These are phyloP conservation scores for Fusarium sp. DNA, from an alignment of 2,329 filamentous ascomycete genomes.

Conservation along the genomic window DNA sequence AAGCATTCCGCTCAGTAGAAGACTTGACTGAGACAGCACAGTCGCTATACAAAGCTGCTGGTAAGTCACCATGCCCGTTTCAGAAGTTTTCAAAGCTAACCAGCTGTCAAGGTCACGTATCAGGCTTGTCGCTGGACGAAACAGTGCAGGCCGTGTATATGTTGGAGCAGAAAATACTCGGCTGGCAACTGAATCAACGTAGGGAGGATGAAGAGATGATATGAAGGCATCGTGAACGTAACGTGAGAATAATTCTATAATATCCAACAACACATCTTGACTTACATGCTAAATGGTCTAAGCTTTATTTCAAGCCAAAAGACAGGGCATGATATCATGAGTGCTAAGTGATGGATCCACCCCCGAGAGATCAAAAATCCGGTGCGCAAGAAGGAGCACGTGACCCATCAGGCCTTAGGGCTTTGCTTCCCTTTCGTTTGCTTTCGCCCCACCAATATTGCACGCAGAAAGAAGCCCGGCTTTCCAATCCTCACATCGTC, in stretches of 20 bases:
- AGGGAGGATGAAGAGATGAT: constrained; percentile 2
- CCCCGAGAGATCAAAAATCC: not conserved
- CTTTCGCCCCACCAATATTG: constrained; percentile 60
- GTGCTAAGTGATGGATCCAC: constrained; percentile 13
- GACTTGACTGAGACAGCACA: constrained; percentile 51
- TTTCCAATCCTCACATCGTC: constrained; percentile 57
- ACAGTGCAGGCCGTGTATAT: constrained; percentile 55
- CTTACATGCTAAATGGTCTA: not conserved
- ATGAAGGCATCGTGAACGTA: not conserved
- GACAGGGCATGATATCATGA: constrained; percentile 28
- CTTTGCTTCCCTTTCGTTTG: constrained; percentile 48
- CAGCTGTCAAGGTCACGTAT: constrained; percentile 45
- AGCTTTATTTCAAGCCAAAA: not conserved
- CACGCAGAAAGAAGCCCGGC: constrained; percentile 51
- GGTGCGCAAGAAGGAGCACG: constrained; percentile 36
- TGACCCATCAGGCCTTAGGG: constrained; percentile 53
- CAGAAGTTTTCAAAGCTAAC: constrained; percentile 23
- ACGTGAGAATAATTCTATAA: not conserved
- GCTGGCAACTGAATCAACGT: constrained; percentile 49
- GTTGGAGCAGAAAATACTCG: constrained; percentile 53
- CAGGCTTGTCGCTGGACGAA: constrained; percentile 52
- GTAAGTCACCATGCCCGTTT: constrained; percentile 40
- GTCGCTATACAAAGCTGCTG: constrained; percentile 51
- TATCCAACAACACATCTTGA: not conserved
- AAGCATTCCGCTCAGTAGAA: constrained; percentile 50